Evolutionary conservation across 441 rosid genomes (phyloP).

Genomic region (Pelargonium citronellum): DNA sequence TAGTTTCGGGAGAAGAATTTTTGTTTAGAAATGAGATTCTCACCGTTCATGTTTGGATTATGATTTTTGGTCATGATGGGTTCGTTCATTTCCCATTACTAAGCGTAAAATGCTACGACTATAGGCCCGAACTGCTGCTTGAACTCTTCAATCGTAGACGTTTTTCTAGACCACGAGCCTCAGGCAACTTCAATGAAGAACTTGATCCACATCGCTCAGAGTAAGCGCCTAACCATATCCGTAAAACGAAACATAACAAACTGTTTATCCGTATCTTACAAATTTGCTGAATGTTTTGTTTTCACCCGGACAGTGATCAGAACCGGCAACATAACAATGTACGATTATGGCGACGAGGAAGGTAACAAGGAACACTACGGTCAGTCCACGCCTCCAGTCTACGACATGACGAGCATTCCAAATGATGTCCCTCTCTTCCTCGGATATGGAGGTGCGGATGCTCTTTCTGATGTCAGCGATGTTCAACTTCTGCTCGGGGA

Average conservation of each 20-base stretch:
- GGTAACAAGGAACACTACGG: slow-evolving; percentile 41
- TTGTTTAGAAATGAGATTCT: too few relatives aligned
- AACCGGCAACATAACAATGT: slow-evolving; percentile 37
- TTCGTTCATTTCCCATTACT: not conserved
- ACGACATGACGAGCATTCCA: slow-evolving; percentile 40
- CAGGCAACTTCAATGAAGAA: slow-evolving; percentile 49
- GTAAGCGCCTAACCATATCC: slow-evolving; percentile 22
- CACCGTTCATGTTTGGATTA: too few relatives aligned
- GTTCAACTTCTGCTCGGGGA: slow-evolving; percentile 25
- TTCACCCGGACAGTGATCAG: slow-evolving; percentile 31
- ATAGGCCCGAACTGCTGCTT: slow-evolving; percentile 56
- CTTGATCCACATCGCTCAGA: slow-evolving; percentile 56
- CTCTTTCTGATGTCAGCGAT: slow-evolving; percentile 31
- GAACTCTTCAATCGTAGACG: slow-evolving; percentile 29
- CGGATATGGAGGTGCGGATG: slow-evolving; percentile 33
- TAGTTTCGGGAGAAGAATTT: too few relatives aligned
- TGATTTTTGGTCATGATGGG: not conserved
- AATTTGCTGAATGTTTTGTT: too few relatives aligned
- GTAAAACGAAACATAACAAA: not conserved
- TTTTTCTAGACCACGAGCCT: slow-evolving; percentile 42
- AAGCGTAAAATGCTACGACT: not conserved
- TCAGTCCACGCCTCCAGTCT: slow-evolving; percentile 38
- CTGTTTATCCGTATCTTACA: too few relatives aligned
- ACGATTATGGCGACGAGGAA: slow-evolving; percentile 27
- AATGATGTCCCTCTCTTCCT: slow-evolving; percentile 33